Conservation (phyloP, 2,329 filamentous ascomycete genomes). For the Penicillium sp. region DNA sequence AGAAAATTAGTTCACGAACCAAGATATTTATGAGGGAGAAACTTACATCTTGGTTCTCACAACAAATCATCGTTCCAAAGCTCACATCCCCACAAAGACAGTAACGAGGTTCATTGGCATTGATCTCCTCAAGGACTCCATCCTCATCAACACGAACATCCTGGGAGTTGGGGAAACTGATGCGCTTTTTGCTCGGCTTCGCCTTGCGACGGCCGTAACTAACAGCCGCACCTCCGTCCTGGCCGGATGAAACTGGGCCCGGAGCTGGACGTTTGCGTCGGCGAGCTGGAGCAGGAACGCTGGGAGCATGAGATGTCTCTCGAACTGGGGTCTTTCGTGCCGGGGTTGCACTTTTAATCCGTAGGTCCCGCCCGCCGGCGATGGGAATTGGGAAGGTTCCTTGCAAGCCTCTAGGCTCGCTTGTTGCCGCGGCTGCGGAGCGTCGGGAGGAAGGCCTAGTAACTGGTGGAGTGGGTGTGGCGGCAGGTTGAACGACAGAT, state of each 20-base stretch:
- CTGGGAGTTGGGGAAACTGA: slow-evolving; percentile 42
- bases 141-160: slow-evolving; percentile 49
- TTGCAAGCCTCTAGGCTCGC: slow-evolving; percentile 23
- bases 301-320: slow-evolving; percentile 42
- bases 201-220: slow-evolving; percentile 61
- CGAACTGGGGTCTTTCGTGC: slow-evolving; percentile 41
- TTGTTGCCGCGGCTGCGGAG: slow-evolving; percentile 28
- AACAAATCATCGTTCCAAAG: slow-evolving; percentile 66
- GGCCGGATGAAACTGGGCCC: slow-evolving; percentile 58
- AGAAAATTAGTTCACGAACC: slow-evolving; percentile 14
- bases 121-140: slow-evolving; percentile 53
- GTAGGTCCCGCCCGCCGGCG: slow-evolving; percentile 33
- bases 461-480: slow-evolving; percentile 34
- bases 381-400: slow-evolving; percentile 12
- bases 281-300: slow-evolving; percentile 36
- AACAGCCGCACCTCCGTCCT: slow-evolving; percentile 62
- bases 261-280: slow-evolving; percentile 61
- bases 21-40: not conserved
- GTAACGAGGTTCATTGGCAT: slow-evolving; percentile 64
- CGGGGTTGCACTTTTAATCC: slow-evolving; percentile 45
- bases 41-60: slow-evolving; percentile 60
- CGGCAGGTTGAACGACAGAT: slow-evolving; percentile 15
- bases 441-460: slow-evolving; percentile 37
- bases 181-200: slow-evolving; percentile 48
- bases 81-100: slow-evolving; percentile 65